Conservation (phyloP, 192 early-diverging fungal species). For the Coemansia sp. region DNA sequence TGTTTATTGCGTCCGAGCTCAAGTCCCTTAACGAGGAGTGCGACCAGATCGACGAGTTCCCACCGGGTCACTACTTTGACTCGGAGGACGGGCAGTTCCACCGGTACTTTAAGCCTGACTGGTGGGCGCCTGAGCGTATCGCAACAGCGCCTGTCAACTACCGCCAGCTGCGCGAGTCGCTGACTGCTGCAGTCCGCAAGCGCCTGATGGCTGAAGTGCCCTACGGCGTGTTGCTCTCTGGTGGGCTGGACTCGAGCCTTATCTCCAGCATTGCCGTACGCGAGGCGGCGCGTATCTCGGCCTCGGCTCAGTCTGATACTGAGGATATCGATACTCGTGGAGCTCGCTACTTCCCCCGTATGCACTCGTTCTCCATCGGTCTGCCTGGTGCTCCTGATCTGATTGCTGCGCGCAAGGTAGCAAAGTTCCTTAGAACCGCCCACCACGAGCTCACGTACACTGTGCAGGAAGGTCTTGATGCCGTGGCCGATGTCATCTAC, state of each 20-base stretch:
- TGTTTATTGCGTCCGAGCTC: constrained; percentile 95
- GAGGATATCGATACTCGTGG: constrained; percentile 70
- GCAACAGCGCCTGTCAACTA: constrained; percentile 58
- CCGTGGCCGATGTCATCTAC: constrained; percentile 92
- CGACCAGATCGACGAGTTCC: constrained; percentile 96
- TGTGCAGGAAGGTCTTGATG: constrained; percentile 94
- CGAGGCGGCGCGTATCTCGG: constrained; percentile 72
- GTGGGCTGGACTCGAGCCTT: constrained; percentile 94
- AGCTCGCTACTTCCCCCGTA: constrained; percentile 77
- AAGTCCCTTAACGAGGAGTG: constrained; percentile 97
- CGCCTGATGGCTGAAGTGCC: constrained; percentile 98
- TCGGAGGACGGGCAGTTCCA: constrained; percentile 74
- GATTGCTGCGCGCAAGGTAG: constrained; percentile 85
- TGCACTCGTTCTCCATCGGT: constrained; percentile 98
- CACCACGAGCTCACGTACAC: constrained; percentile 99
- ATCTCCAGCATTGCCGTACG: constrained; percentile 94
- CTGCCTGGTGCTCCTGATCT: constrained; percentile 93
- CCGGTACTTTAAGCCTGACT: constrained; percentile 89
- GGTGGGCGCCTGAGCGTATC: constrained; percentile 69
- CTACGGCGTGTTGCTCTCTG: constrained; percentile 93
- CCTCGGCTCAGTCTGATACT: constrained; percentile 48
- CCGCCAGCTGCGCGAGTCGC: constrained; percentile 71
- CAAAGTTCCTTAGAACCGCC: constrained; percentile 85
- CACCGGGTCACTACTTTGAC: constrained; percentile 94
- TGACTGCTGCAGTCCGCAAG: constrained; percentile 91